Conservation (phyloP, 371 early-diverging fungal species). For the Mortierella sp. region DNA sequence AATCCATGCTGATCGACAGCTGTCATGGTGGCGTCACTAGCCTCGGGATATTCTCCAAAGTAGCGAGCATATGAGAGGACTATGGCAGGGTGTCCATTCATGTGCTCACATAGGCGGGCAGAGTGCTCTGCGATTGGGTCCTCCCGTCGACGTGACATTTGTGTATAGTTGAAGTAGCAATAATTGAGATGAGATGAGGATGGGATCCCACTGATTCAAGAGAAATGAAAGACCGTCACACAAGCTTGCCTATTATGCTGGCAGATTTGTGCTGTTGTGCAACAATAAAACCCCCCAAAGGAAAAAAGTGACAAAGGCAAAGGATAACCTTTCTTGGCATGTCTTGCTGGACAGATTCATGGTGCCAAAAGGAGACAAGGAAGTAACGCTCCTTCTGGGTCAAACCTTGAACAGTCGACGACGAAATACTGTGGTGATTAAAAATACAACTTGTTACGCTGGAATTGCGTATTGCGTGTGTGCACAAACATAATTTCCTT, state of each 20-base stretch:
- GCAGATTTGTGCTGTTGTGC: too few relatives aligned
- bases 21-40: slow-evolving; percentile 26
- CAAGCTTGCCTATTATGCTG: too few relatives aligned
- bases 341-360: too few relatives aligned
- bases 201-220: not conserved
- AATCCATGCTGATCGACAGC: slow-evolving; percentile 42
- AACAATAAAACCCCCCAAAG: too few relatives aligned
- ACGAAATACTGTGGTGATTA: too few relatives aligned
- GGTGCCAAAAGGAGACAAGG: too few relatives aligned
- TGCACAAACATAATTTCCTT: not conserved
- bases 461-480: not conserved
- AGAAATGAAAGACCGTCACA: not conserved
- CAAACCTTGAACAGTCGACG: too few relatives aligned
- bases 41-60: slow-evolving; percentile 45
- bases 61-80: slow-evolving; percentile 46
- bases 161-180: too few relatives aligned
- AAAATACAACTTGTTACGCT: not conserved
- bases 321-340: too few relatives aligned
- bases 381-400: too few relatives aligned
- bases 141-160: slow-evolving; percentile 14
- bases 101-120: slow-evolving; percentile 31
- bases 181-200: not conserved
- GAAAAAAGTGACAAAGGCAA: too few relatives aligned
- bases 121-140: slow-evolving; percentile 47
- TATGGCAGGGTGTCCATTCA: slow-evolving; percentile 35